Conservation (phyloP, 2,329 filamentous ascomycete species). For the Exophiala phaeomuriformis region DNA sequence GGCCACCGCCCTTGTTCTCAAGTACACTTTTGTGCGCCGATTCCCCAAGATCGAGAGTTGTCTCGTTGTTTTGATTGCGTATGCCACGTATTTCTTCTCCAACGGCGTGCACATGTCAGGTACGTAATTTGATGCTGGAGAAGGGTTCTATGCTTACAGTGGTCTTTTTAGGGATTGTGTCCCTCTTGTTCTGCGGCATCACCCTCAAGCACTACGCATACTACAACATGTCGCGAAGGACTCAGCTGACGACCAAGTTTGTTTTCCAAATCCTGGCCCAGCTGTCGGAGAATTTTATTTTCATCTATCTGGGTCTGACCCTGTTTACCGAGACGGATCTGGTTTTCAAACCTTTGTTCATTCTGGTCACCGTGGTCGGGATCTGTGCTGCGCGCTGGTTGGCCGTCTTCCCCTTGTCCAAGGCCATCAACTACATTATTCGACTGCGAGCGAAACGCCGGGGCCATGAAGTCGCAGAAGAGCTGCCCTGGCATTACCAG, state of each 20-base stretch:
- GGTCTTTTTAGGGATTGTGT: conserved; percentile 70
- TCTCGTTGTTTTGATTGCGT: conserved; percentile 85
- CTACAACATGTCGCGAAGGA: conserved; percentile 98
- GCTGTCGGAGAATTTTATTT: conserved; percentile 97
- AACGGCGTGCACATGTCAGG: conserved; percentile 94
- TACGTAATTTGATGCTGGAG: conserved; percentile 41
- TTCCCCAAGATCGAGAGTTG: conserved; percentile 97
- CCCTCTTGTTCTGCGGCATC: conserved; percentile 92
- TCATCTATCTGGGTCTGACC: conserved; percentile 93
- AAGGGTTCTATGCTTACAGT: conserved; percentile 17
- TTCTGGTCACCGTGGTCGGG: conserved; percentile 82
- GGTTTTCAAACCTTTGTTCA: conserved; percentile 88
- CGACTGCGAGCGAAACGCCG: conserved; percentile 72
- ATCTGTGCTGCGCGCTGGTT: conserved; percentile 90
- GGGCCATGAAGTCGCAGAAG: conserved; percentile 70
- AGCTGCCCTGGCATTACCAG: conserved; percentile 90
- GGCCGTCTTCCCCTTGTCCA: conserved; percentile 87
- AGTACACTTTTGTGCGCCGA: conserved; percentile 87
- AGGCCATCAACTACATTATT: conserved; percentile 85
- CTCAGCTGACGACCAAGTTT: conserved; percentile 96
- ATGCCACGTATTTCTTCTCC: conserved; percentile 95
- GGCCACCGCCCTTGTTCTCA: conserved; percentile 76
- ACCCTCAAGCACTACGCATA: conserved; percentile 98
- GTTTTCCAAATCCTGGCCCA: conserved; percentile 92
- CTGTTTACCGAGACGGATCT: conserved; percentile 86